These are phyloP conservation scores for Sutorius eximius DNA, from an alignment of 1,284 basidiomycete genomes.

Conservation along the genomic window DNA sequence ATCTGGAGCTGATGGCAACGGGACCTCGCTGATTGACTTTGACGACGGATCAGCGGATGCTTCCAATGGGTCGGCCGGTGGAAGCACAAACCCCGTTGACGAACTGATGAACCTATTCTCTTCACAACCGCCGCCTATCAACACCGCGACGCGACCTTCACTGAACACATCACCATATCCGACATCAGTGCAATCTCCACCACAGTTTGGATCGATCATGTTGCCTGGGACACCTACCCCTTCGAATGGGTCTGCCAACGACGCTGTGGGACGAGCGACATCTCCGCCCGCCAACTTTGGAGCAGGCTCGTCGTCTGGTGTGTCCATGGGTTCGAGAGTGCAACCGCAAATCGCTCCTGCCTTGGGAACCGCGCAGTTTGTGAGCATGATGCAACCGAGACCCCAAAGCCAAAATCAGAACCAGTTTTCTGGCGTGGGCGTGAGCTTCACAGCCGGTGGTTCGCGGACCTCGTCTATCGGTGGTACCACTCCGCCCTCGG, in stretches of 20 bases:
- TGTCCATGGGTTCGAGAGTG: conserved; percentile 15
- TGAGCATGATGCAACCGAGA: conserved; percentile 19
- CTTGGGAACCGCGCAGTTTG: conserved; percentile 13
- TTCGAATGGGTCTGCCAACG: conserved; percentile 20
- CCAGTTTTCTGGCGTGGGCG: conserved; percentile 16
- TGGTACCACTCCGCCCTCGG: conserved; percentile 16
- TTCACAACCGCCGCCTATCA: conserved; percentile 29
- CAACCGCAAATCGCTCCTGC: conserved; percentile 1
- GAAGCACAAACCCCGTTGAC: conserved; percentile 37
- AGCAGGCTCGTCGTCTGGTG: conserved; percentile 19
- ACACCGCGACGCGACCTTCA: conserved; percentile 25
- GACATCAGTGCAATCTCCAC: conserved; percentile 20
- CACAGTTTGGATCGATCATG: conserved; percentile 49
- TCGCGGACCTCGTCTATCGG: conserved; percentile 17
- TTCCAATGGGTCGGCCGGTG: conserved; percentile 8
- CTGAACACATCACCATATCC: conserved; percentile 18
- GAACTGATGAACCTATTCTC: conserved; percentile 64
- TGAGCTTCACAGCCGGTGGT: conserved; percentile 6
- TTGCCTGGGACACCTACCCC: conserved; percentile 49
- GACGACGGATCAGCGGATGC: conserved; percentile 47
- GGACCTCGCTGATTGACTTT: conserved; percentile 69
- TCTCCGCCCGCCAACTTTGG: conserved; percentile 19
- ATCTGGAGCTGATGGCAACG: conserved; percentile 28
- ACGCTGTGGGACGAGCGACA: conserved; percentile 13
- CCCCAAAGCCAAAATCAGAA: conserved; percentile 15